These are phyloP conservation scores for Euphorbia lathyris DNA, from an alignment of 345 rosid genomes.

Conservation along the genomic window DNA sequence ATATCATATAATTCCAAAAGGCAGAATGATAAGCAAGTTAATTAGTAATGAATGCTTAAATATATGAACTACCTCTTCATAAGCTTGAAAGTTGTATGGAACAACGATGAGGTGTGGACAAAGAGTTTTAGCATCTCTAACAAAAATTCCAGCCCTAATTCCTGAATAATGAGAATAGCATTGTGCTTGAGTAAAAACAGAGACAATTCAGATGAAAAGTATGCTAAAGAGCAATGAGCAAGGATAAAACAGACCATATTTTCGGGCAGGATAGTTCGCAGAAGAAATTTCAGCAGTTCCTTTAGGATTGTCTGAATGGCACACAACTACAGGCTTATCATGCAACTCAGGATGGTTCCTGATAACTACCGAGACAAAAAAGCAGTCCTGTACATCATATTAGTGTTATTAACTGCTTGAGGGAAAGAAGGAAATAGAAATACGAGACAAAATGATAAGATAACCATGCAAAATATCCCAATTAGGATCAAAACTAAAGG, in stretches of 20 bases:
- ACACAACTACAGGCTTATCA: constrained; percentile 84
- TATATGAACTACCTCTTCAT: constrained; percentile 58
- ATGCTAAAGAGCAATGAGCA: constrained; percentile 22
- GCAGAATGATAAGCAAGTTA: neutral
- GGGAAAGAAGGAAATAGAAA: neutral
- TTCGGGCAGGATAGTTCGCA: constrained; percentile 92
- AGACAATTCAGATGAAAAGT: constrained; percentile 14
- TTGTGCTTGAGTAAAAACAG: constrained; percentile 12
- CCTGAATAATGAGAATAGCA: constrained; percentile 39
- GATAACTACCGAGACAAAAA: constrained; percentile 89
- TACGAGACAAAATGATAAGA: neutral
- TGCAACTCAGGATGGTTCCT: constrained; percentile 63
- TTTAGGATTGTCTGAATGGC: constrained; percentile 86
- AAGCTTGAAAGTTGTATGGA: constrained; percentile 90
- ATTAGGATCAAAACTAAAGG: neutral
- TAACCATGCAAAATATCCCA: constrained; percentile 3
- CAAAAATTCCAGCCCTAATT: constrained; percentile 89
- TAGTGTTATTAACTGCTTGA: constrained; percentile 18
- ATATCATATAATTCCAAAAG: constrained; percentile 12
- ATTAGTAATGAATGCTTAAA: constrained; percentile 11
- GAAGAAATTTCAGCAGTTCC: constrained; percentile 99
- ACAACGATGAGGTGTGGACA: constrained; percentile 79
- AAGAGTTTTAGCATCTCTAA: constrained; percentile 80
- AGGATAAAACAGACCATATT: constrained; percentile 57
- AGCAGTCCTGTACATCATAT: constrained; percentile 72